Base-by-base conservation (phyloP, 2,329 filamentous ascomycete genomes). In the Pseudocercospora fijiensis region DNA sequence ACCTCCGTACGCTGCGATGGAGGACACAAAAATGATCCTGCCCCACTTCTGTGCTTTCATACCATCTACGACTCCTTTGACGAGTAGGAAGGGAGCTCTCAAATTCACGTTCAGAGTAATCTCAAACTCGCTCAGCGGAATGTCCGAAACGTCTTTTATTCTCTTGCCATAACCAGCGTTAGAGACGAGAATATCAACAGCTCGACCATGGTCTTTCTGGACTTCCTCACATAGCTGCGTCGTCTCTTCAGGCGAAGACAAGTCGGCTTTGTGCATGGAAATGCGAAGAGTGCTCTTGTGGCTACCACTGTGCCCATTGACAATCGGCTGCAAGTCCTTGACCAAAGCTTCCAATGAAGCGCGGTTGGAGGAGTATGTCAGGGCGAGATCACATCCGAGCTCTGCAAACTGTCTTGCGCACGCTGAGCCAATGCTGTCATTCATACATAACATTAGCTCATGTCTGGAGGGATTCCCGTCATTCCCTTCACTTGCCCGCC, bases 101-200 rank as follows among this genome's bases (percentile, higher is more conserved):
- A 88, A 77, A 71, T 89, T 90, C 62, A 89, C 81, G 62, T 81
- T 83, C 53, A 88, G 76, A 4, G 84, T 88, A 70, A 84, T 78
- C 71, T 89, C 86, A 71, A 87, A 89, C 72, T 89, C 86, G 58
- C 86, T 85, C 24, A 88, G 73, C 6, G 82, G 79, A 65, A 89
- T 88, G 63, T 88, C 86, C 71, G 72, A 75, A 13, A 76, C 74
- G 60, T 78, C 74, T n/a, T 67, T 69, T 55, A 87, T 83, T n/a
- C 86, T 80, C 71, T 86, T 86, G 45, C 87, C 87, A 67, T 88
- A 82, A 0, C 88, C 87, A 2, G 88, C 88, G 71, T 90, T 90
- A 11, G 84, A 84, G 24, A 90, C 76, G 2, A 90, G 78, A 26
- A 90, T 88, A 69, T 89, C 85, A 1, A 86, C 85, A 1, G 80